These are phyloP conservation scores for Nicotiana sylvestris DNA, from an alignment of 257 asterid genomes.

Conservation along the genomic window DNA sequence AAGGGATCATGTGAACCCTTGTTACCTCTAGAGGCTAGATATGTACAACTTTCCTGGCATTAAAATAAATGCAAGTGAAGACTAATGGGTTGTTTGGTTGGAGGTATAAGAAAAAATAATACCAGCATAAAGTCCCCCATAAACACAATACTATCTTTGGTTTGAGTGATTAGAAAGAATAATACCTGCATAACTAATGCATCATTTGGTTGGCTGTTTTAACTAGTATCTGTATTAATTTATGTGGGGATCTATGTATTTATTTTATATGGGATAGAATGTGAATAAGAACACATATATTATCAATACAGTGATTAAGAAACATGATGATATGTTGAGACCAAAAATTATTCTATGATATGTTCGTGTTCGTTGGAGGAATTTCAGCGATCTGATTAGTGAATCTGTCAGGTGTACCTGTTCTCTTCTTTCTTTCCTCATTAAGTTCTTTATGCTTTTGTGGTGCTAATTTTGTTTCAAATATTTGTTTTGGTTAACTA, in stretches of 20 bases:
- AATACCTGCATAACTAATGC: background rate
- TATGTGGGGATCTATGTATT: background rate
- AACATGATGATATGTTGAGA: background rate
- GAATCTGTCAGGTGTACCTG: background rate
- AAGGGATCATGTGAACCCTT: conserved; percentile 8
- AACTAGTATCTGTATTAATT: background rate
- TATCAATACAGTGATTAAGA: background rate
- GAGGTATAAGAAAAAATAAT: background rate
- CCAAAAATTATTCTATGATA: background rate
- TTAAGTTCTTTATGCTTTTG: background rate
- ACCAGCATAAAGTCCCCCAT: background rate
- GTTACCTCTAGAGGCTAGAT: background rate
- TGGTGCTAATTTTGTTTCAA: background rate
- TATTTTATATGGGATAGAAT: background rate
- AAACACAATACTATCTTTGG: background rate
- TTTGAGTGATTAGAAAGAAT: background rate
- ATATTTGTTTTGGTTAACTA: background rate
- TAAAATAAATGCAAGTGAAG: background rate
- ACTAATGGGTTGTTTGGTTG: background rate
- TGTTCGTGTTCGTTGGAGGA: background rate
- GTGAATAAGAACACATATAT: background rate
- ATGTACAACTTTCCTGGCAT: background rate
- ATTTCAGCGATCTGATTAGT: background rate
- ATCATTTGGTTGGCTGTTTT: background rate
- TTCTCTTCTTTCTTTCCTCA: background rate